Conservation (phyloP, 176 grass and related monocot genomes). For the Olyra latifolia region DNA sequence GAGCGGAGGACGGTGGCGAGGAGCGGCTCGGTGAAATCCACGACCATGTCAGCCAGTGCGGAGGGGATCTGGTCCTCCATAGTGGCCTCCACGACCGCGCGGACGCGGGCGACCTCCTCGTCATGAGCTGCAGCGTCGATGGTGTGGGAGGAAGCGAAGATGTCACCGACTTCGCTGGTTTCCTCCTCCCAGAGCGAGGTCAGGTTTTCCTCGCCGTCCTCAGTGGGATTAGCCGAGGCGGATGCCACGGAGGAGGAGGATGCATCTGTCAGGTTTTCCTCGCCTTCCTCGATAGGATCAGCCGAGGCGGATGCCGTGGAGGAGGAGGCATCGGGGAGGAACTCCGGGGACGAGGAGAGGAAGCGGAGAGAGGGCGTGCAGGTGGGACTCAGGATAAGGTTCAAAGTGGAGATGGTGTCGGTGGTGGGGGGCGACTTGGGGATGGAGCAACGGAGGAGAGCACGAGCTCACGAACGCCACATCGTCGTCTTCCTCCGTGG, state of each 20-base stretch:
- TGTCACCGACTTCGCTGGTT: conserved; percentile 39
- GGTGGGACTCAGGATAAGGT: conserved; percentile 13
- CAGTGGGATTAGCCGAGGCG: neutral
- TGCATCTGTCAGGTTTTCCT: neutral
- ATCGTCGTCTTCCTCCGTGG: conserved; percentile 40
- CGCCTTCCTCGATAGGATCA: neutral
- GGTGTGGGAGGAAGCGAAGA: conserved; percentile 42
- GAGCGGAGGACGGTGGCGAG: conserved; percentile 59
- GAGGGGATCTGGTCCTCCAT: conserved; percentile 48
- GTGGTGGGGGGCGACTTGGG: conserved; percentile 21
- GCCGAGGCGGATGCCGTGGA: neutral
- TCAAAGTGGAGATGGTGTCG: conserved; percentile 15
- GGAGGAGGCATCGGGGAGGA: conserved; percentile 28
- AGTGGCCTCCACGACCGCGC: conserved; percentile 37
- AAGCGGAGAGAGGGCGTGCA: conserved; percentile 39
- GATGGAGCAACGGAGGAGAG: conserved; percentile 53
- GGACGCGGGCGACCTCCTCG: conserved; percentile 49
- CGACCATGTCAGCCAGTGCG: conserved; percentile 54
- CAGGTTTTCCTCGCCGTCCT: conserved; percentile 49
- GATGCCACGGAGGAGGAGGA: neutral
- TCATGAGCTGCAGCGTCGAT: conserved; percentile 44
- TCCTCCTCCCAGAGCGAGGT: conserved; percentile 64
- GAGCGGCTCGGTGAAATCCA: conserved; percentile 67
- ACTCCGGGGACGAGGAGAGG: conserved; percentile 60
- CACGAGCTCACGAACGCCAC: conserved; percentile 77